Percentiles rank a stretch among this genome's conserved stretches.
phyloP scores from a whole-genome alignment of 2,329 filamentous ascomycete species.

The Sporothrix humicola region DNA sequence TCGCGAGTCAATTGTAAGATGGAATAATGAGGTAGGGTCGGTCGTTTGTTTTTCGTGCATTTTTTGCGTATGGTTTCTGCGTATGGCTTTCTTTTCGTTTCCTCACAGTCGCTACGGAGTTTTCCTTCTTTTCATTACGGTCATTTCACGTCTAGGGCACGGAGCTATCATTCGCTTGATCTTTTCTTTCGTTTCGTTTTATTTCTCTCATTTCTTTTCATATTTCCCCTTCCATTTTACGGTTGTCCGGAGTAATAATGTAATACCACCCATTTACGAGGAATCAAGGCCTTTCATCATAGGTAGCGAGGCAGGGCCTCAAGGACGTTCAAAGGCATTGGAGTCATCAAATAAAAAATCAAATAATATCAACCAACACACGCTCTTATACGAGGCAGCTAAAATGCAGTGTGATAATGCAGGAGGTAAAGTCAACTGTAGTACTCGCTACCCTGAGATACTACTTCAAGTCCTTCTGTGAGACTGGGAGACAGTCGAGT shows the following conservation, averaged over 20 bases:
- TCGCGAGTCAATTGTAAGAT: conserved; percentile 1
- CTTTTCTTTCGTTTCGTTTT: neutral
- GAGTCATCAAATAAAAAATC: neutral
- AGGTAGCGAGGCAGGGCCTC: neutral
- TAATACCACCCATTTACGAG: conserved; percentile 21
- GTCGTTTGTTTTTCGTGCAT: neutral
- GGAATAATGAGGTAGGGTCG: neutral
- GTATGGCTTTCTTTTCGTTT: neutral
- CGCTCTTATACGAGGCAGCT: neutral
- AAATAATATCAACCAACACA: neutral
- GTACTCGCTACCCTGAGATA: neutral
- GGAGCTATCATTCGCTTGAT: neutral
- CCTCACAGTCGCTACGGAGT: neutral
- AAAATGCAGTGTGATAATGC: conserved; percentile 2
- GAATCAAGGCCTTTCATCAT: too few species aligned
- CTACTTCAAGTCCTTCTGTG: neutral
- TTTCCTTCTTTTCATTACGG: too few species aligned
- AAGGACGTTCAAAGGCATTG: neutral
- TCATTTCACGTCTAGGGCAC: neutral
- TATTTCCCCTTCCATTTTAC: neutral
- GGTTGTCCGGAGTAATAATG: conserved; percentile 5
- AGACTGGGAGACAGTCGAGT: neutral
- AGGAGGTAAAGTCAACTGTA: neutral
- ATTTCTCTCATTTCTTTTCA: too few species aligned
- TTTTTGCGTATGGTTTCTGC: neutral